Percentiles rank a stretch among this genome's conserved stretches.
Evolutionary conservation across 345 rosid genomes (phyloP).

Genomic region (Eucalyptus tenuipes): DNA sequence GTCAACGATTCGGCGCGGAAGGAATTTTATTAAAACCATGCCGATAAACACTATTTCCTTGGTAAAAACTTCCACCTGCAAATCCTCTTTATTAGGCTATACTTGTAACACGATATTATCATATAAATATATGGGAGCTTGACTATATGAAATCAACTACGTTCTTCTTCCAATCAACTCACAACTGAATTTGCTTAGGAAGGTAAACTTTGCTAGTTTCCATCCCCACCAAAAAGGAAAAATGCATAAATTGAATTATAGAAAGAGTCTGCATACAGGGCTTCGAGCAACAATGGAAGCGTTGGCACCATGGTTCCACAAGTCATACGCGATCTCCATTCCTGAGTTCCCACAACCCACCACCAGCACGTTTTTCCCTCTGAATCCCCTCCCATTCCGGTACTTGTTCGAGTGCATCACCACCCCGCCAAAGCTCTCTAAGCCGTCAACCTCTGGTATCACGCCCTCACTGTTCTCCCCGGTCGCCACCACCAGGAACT

Average conservation of each 20-base stretch:
- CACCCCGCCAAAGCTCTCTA: constrained; percentile 23
- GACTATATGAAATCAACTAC: not conserved
- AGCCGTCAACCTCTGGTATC: constrained; percentile 22
- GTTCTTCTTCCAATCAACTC: not conserved
- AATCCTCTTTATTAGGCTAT: not conserved
- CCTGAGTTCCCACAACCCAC: constrained; percentile 63
- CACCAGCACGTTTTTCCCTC: constrained; percentile 31
- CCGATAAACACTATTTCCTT: constrained; percentile 3
- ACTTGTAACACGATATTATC: not conserved
- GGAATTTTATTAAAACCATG: constrained; percentile 6
- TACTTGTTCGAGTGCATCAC: constrained; percentile 31
- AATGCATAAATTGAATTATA: not conserved
- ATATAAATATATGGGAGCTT: not conserved
- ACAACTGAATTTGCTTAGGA: not conserved
- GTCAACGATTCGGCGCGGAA: constrained; percentile 6
- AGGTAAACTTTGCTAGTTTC: not conserved
- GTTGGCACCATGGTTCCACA: constrained; percentile 14
- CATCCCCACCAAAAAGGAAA: not conserved
- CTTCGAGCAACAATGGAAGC: constrained; percentile 29
- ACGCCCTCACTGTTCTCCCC: constrained; percentile 33
- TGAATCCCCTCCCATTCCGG: constrained; percentile 7
- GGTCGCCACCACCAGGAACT: constrained; percentile 32
- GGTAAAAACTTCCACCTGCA: constrained; percentile 5
- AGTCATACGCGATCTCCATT: constrained; percentile 52
- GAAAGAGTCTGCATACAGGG: constrained; percentile 8